Evolutionary conservation across 2,329 filamentous ascomycete genomes (phyloP).

Genomic region (Ophiostoma populinum): DNA sequence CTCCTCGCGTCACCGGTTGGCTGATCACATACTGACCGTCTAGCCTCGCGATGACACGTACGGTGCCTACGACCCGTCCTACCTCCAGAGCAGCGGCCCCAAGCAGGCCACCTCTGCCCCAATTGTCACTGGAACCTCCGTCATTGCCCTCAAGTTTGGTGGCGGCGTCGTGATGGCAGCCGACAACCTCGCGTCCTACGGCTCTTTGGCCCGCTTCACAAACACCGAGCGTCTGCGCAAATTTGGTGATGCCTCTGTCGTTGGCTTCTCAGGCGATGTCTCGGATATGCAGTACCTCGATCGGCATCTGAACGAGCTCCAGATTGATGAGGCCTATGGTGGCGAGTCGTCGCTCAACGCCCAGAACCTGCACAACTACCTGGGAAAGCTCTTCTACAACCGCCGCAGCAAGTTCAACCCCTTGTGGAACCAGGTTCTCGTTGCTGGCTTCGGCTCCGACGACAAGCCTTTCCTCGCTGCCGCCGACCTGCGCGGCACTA

Average conservation of each 20-base stretch:
- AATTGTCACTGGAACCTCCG: slow-evolving; percentile 91
- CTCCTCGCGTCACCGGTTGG: no score
- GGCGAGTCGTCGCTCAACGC: slow-evolving; percentile 48
- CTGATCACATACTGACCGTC: not conserved
- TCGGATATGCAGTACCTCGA: slow-evolving; percentile 99
- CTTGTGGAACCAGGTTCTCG: slow-evolving; percentile 88
- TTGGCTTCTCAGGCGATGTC: slow-evolving; percentile 93
- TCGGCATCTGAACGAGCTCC: slow-evolving; percentile 71
- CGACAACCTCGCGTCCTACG: slow-evolving; percentile 95
- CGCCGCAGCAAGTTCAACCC: slow-evolving; percentile 92
- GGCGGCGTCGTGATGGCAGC: slow-evolving; percentile 92
- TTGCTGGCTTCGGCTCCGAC: slow-evolving; percentile 70
- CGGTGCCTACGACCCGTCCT: slow-evolving; percentile 77
- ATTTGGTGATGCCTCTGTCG: slow-evolving; percentile 67
- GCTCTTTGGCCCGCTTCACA: slow-evolving; percentile 89
- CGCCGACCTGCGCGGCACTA: slow-evolving; percentile 83
- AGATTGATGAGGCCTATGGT: slow-evolving; percentile 77
- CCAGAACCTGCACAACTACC: slow-evolving; percentile 90
- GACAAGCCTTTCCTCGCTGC: slow-evolving; percentile 76
- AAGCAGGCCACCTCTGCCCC: slow-evolving; percentile 81
- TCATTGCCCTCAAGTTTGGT: slow-evolving; percentile 88
- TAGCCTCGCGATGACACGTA: slow-evolving; percentile 97
- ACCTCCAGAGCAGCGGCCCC: slow-evolving; percentile 54
- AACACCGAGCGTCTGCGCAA: slow-evolving; percentile 87
- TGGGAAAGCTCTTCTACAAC: slow-evolving; percentile 89